Percentiles rank a stretch among this genome's conserved stretches.
These are phyloP conservation scores for Fraxinus greggii DNA, from an alignment of 305 asterid genomes.

Conservation along the genomic window DNA sequence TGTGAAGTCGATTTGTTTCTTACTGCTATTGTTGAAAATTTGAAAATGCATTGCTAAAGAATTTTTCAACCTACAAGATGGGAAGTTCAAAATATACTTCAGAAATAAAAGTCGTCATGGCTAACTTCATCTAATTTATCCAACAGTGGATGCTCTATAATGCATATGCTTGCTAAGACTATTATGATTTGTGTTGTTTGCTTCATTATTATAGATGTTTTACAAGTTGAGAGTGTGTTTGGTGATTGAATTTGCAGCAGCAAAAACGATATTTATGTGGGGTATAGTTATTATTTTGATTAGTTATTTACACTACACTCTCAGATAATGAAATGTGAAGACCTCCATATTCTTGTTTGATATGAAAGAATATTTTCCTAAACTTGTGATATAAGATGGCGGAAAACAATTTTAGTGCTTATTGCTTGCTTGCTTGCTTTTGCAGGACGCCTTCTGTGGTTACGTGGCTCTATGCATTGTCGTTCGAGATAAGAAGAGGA, in stretches of 20 bases:
- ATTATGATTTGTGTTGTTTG: not conserved
- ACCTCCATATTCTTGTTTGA: not conserved
- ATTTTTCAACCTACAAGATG: not conserved
- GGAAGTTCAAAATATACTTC: not conserved
- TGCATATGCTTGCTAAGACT: not conserved
- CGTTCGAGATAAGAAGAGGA: slow-evolving; percentile 67
- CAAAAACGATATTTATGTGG: not conserved
- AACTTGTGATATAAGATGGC: not conserved
- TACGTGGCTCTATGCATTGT: slow-evolving; percentile 68
- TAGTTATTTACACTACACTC: not conserved
- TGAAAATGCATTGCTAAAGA: not conserved
- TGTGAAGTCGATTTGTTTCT: not conserved
- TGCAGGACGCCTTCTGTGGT: slow-evolving; percentile 74
- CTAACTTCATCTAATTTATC: not conserved
- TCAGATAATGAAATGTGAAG: not conserved
- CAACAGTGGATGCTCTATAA: not conserved
- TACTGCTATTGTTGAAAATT: not conserved
- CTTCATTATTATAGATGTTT: not conserved
- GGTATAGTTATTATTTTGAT: not conserved
- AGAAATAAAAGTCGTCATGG: not conserved
- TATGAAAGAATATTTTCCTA: not conserved
- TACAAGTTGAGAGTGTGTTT: not conserved
- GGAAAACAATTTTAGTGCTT: not conserved
- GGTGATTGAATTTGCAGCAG: not conserved
- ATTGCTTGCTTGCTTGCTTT: slow-evolving; percentile 25